Percentiles rank a stretch among this genome's conserved stretches.
Conservation (phyloP, 371 early-diverging fungal genomes). For the Lichtheimia corymbifera region DNA sequence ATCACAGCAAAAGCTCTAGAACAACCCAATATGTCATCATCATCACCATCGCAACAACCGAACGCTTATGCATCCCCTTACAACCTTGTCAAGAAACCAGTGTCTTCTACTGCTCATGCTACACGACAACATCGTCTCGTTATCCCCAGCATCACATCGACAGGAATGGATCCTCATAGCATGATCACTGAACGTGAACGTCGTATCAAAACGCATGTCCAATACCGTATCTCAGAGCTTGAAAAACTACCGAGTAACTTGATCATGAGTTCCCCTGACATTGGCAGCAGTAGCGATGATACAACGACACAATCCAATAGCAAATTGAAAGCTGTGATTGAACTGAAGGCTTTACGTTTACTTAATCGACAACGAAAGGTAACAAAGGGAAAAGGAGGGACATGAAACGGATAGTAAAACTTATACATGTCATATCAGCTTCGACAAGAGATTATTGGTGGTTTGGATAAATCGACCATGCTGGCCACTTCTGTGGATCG, state of each 20-base stretch:
- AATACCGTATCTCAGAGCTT: conserved; percentile 78
- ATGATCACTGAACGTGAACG: conserved; percentile 81
- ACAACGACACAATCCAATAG: neutral
- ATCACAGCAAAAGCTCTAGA: too few relatives aligned
- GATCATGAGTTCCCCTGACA: conserved; percentile 28
- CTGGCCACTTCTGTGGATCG: conserved; percentile 82
- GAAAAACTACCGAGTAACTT: conserved; percentile 56
- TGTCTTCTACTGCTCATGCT: conserved; percentile 55
- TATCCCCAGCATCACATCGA: conserved; percentile 71
- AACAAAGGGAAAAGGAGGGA: neutral
- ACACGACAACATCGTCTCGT: conserved; percentile 70
- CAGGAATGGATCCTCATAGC: conserved; percentile 75
- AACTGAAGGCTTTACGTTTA: conserved; percentile 31
- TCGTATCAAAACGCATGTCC: conserved; percentile 64
- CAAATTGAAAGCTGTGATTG: conserved; percentile 45
- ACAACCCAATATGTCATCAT: neutral
- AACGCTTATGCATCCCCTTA: conserved; percentile 53
- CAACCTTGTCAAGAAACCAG: conserved; percentile 51
- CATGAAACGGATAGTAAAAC: neutral
- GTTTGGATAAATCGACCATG: conserved; percentile 69
- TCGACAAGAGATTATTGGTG: conserved; percentile 77
- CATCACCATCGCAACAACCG: conserved; percentile 8
- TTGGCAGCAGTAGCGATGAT: neutral
- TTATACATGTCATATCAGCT: conserved; percentile 59
- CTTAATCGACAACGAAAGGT: conserved; percentile 74